Evolutionary conservation across 2,329 filamentous ascomycete species (phyloP).

Genomic region (Sphaerulina vaccinii): DNA sequence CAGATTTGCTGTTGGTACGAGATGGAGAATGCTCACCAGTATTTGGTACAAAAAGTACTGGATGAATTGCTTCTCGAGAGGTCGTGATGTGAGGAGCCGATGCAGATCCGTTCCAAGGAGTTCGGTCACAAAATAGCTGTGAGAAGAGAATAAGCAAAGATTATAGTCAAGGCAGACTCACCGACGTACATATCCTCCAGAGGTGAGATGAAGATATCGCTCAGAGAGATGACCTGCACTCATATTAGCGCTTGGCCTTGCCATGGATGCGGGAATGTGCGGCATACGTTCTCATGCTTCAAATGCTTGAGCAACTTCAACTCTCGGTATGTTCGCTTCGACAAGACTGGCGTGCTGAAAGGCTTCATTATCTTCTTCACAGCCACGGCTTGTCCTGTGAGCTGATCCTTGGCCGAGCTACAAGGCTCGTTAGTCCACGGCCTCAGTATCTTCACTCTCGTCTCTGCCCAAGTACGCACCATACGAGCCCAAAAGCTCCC

Average conservation of each 20-base stretch:
- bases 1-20: constrained; percentile 6
- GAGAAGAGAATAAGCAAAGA: constrained; percentile 29
- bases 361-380: constrained; percentile 99
- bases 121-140: constrained; percentile 95
- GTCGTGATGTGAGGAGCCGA: constrained; percentile 88
- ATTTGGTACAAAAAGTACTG: constrained; percentile 99
- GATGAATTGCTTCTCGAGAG: constrained; percentile 98
- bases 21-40: constrained; percentile 61
- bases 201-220: constrained; percentile 99
- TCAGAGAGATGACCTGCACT: constrained; percentile 82
- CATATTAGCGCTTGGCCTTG: constrained; percentile 10
- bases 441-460: not conserved
- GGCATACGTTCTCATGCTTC: constrained; percentile 84
- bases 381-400: constrained; percentile 92
- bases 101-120: constrained; percentile 95
- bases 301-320: constrained; percentile 96
- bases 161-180: constrained; percentile 31
- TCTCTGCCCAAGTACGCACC: constrained; percentile 56
- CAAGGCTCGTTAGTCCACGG: constrained; percentile 20
- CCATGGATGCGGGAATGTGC: not conserved
- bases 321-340: constrained; percentile 96
- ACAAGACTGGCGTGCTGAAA: constrained; percentile 97
- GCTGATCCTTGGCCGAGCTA: constrained; percentile 95
- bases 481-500: constrained; percentile 97
- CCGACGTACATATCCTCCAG: constrained; percentile 86